These are phyloP conservation scores for Ilyonectria destructans DNA, from an alignment of 2,329 filamentous ascomycete species.

Conservation along the genomic window DNA sequence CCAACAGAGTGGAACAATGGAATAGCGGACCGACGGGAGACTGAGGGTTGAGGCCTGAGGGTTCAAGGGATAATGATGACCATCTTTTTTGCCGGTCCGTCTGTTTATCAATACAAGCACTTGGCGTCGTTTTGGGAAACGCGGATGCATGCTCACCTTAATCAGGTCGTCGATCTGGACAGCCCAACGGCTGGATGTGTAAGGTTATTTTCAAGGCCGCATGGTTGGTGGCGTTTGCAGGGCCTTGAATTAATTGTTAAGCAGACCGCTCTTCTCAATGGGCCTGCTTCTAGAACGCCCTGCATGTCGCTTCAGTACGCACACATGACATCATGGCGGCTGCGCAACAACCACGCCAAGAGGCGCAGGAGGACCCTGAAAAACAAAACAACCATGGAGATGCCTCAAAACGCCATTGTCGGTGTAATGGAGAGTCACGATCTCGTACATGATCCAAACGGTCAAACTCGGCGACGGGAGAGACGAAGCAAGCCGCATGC, in stretches of 20 bases:
- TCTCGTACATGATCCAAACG: not conserved
- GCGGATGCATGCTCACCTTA: not conserved
- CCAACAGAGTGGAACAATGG: not conserved
- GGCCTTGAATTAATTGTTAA: constrained; percentile 44
- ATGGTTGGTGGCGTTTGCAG: constrained; percentile 18
- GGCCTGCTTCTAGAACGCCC: constrained; percentile 32
- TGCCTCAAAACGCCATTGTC: constrained; percentile 6
- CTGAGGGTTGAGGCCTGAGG: not conserved
- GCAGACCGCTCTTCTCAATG: constrained; percentile 40
- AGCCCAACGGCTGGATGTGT: not conserved
- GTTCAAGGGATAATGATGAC: not conserved
- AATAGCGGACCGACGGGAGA: not conserved
- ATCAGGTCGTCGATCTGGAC: not conserved
- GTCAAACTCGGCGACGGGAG: constrained; percentile 2
- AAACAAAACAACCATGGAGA: not conserved
- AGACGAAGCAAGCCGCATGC: constrained; percentile 15
- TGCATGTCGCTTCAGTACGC: constrained; percentile 18
- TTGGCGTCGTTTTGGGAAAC: not conserved
- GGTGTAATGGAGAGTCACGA: constrained; percentile 14
- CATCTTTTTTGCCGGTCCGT: not conserved
- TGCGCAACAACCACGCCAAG: constrained; percentile 18
- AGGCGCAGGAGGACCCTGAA: constrained; percentile 9
- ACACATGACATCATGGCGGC: constrained; percentile 34
- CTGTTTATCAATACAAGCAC: not conserved
- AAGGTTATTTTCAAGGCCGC: constrained; percentile 25